Base-by-base conservation (phyloP, 805 yeast species). In the Starmerella apis region DNA sequence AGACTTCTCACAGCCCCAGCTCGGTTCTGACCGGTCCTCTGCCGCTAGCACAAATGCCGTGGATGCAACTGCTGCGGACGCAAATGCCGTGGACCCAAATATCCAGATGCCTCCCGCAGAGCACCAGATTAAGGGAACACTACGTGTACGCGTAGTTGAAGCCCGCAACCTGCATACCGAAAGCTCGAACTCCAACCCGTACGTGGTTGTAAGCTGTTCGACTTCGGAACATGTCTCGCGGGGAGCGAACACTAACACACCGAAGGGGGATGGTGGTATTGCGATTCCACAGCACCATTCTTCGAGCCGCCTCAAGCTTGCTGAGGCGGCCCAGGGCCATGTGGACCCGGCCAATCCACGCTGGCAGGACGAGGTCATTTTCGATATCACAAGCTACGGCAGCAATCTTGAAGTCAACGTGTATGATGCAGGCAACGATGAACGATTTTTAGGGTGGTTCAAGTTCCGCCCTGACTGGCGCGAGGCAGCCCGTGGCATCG, bases 361-460 rank as follows among this genome's bases (percentile, higher is more conserved):
- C 28, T 90, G 96, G 95, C 83, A 85, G 62, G 95, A 88, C 65
- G 86, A 86, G 63, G 90, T 96, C 13, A 78, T 79, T 11, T 90
- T 92, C 63, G 98, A 90, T 65, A 95, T 92, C 41, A 78, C 86
- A 36, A 49, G 60, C 38, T 94, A 90, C 16, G 79, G 82, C 37
- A 81, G 94, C 1, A 94, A 84, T 63, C 72, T 92, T 53, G 95
- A 86, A 61, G 79, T 92, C 47, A 83, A 92, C n/a, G 80, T 92
- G 28, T 92, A 90, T 68, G 98, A 90, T 65, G 80, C 87, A 7
- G 78, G 79, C 25, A 74, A 77, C 58, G 83, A 83, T 61, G 96
- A 90, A 63, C 75, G 79, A 46, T 90, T 88, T 59, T 70, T 90
- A 60, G 98, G 98, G 24, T 72, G 85, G 57, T 71, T 86, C 47